These are phyloP conservation scores for Mycena alexandri DNA, from an alignment of 768 basidiomycete genomes.

Conservation along the genomic window DNA sequence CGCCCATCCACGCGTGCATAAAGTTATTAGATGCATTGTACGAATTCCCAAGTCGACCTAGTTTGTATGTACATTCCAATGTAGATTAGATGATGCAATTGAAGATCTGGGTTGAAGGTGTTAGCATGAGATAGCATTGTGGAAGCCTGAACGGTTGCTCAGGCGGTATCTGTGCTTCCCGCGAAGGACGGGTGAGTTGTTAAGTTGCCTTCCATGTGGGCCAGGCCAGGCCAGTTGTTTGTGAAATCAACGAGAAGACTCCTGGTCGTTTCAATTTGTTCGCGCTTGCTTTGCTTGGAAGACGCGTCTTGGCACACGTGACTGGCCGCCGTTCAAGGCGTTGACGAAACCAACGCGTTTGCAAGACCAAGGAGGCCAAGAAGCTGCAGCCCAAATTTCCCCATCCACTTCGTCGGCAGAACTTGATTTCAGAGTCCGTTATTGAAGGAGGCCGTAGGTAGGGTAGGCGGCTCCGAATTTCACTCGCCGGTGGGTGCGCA, in stretches of 20 bases:
- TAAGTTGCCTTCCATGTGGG: slow-evolving; percentile 17
- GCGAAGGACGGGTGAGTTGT: slow-evolving; percentile 14
- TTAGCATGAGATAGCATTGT: too few relatives aligned
- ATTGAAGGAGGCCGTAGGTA: not conserved
- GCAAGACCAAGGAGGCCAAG: too few relatives aligned
- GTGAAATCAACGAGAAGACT: too few relatives aligned
- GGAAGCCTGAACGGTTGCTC: too few relatives aligned
- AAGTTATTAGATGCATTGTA: slow-evolving; percentile 15
- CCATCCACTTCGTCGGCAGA: not conserved
- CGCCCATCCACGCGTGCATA: slow-evolving; percentile 1
- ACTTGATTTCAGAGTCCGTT: not conserved
- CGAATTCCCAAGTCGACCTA: not conserved
- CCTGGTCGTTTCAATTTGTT: not conserved
- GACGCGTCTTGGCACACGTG: not conserved
- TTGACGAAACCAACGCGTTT: not conserved
- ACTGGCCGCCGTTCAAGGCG: not conserved
- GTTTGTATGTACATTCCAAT: slow-evolving; percentile 7
- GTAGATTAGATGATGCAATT: slow-evolving; percentile 17
- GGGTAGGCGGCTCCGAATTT: slow-evolving; percentile 7
- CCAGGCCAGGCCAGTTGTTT: not conserved
- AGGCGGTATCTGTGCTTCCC: too few relatives aligned
- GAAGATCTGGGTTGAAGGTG: not conserved
- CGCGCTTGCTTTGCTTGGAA: not conserved
- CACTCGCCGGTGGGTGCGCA: slow-evolving; percentile 6
- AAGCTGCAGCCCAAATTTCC: not conserved